Conservation (phyloP, 805 yeast genomes). For the Yarrowia sp. region DNA sequence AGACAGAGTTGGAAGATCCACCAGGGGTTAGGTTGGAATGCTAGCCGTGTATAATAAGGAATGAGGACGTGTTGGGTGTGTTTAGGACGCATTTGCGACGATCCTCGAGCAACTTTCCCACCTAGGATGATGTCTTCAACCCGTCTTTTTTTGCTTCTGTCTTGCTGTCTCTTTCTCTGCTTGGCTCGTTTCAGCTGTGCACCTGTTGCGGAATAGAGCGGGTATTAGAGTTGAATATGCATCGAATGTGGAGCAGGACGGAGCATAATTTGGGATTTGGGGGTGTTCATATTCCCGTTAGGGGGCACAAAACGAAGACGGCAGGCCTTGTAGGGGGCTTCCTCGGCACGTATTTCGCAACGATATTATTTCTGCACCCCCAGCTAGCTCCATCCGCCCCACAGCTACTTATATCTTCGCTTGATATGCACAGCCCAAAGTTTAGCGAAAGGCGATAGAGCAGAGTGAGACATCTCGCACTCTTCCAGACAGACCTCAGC, state of each 20-base stretch:
- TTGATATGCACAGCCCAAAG: slow-evolving; percentile 25
- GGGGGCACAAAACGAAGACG: too few relatives aligned
- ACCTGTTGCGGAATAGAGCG: not conserved
- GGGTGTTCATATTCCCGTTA: too few relatives aligned
- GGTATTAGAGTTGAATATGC: slow-evolving; percentile 17
- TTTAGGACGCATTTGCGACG: too few relatives aligned
- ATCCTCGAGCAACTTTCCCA: too few relatives aligned
- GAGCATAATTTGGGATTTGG: not conserved
- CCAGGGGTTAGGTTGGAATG: slow-evolving; percentile 10
- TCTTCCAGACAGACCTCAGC: too few relatives aligned
- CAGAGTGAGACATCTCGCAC: not conserved
- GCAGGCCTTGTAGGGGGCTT: too few relatives aligned
- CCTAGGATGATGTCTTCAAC: too few relatives aligned
- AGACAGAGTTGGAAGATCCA: too few relatives aligned
- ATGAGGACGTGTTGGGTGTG: too few relatives aligned
- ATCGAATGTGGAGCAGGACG: slow-evolving; percentile 8
- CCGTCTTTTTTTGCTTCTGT: not conserved
- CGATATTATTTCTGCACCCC: too few relatives aligned
- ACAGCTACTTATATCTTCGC: not conserved
- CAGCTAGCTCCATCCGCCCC: not conserved
- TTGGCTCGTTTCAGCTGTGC: not conserved
- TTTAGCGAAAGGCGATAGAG: not conserved
- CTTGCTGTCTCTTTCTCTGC: not conserved
- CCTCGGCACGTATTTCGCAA: too few relatives aligned
- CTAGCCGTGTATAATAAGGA: not conserved